Evolutionary conservation across 768 basidiomycete genomes (phyloP).

Genomic region (Cubamyces lactineus): DNA sequence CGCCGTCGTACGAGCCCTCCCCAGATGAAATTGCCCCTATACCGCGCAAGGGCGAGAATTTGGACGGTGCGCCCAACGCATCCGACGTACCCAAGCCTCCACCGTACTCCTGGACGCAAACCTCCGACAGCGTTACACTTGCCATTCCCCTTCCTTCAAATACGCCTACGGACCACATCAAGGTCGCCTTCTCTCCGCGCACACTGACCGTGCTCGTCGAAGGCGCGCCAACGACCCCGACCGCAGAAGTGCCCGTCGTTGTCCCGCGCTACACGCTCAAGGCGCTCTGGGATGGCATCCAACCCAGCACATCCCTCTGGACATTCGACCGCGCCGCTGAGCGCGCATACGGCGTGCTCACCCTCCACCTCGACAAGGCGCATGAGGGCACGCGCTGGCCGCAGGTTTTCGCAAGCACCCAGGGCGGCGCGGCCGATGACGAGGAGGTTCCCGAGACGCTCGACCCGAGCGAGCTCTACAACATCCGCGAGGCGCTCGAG

Average conservation of each 20-base stretch:
- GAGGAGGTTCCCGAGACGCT: conserved; percentile 84
- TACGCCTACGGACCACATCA: conserved; percentile 65
- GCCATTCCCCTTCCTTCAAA: conserved; percentile 81
- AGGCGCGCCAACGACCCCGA: conserved; percentile 30
- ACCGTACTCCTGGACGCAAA: conserved; percentile 94
- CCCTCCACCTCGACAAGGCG: conserved; percentile 85
- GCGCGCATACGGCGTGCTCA: conserved; percentile 67
- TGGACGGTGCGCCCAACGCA: conserved; percentile 42
- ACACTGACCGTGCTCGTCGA: conserved; percentile 69
- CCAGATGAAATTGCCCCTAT: conserved; percentile 71
- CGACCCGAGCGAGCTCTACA: conserved; percentile 79
- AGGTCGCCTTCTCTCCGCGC: conserved; percentile 63
- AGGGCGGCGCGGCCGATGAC: conserved; percentile 45
- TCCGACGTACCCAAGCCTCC: conserved; percentile 54
- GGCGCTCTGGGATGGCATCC: conserved; percentile 80
- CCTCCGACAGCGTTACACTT: conserved; percentile 78
- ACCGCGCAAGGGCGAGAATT: conserved; percentile 60
- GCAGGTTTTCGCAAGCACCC: conserved; percentile 71
- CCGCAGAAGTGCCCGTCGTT: conserved; percentile 30
- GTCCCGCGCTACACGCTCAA: conserved; percentile 65
- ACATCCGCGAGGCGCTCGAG: conserved; percentile 80
- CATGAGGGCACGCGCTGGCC: conserved; percentile 86
- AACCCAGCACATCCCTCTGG: conserved; percentile 84
- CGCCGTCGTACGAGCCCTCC: conserved; percentile 55
- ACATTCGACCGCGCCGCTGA: conserved; percentile 86